Percentiles rank a stretch among this genome's conserved stretches.
phyloP scores from a whole-genome alignment of 768 basidiomycete species.

The Russula emetica region DNA sequence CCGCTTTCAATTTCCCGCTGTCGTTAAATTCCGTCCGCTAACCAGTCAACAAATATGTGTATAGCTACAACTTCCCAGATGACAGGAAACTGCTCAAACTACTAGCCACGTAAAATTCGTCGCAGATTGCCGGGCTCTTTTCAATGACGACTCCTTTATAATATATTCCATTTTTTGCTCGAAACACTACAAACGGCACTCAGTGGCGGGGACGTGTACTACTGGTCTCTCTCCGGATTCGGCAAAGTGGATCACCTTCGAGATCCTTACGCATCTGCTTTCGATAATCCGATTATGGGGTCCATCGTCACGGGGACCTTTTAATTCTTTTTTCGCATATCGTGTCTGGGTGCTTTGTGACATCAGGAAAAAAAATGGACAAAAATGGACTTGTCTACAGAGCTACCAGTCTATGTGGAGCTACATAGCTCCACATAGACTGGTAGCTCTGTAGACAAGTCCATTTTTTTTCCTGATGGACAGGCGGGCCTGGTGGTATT shows the following conservation, averaged over 20 bases:
- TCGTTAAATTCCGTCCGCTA: background rate
- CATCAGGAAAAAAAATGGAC: no score
- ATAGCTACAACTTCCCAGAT: conserved; percentile 12
- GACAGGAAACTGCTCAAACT: conserved; percentile 9
- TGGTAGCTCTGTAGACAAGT: no score
- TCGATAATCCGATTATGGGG: conserved; percentile 13
- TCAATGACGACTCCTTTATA: background rate
- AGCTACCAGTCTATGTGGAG: no score
- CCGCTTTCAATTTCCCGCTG: background rate
- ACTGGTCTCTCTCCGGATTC: conserved; percentile 16
- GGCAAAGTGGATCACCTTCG: background rate
- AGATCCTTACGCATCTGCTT: background rate
- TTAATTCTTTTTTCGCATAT: no score
- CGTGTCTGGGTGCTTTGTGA: no score
- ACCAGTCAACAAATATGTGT: conserved; percentile 3
- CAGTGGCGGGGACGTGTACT: conserved; percentile 10
- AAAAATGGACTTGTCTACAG: no score
- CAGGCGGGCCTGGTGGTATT: background rate
- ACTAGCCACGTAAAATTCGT: background rate
- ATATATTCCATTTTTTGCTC: conserved; percentile 1
- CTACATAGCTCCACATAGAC: no score
- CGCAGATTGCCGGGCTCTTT: background rate
- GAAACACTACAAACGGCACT: conserved; percentile 16
- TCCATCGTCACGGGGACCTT: background rate
- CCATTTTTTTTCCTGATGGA: conserved; percentile 3